Base-by-base conservation (phyloP, 169 alveolate genomes). In the Plasmodium relictum region DNA sequence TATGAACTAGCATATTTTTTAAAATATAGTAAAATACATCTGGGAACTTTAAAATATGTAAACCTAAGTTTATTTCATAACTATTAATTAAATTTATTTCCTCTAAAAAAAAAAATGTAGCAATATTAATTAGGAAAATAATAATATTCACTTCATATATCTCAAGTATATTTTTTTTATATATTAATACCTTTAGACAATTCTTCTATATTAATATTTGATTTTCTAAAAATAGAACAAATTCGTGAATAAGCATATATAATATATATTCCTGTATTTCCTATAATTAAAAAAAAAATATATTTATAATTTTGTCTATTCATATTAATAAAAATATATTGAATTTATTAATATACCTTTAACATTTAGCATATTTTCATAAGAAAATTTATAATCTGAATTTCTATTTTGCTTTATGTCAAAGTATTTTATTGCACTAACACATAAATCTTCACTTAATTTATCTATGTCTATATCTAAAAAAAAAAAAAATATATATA, bases 311-410 rank as follows among this genome's bases (percentile, higher is more conserved):
- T 62, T 31, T 31, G 3, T 24, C 14, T 24, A 12, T 12, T 22
- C 24, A 14, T 12, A 62, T 62, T 7, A 5, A 16, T 52, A 52
- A 8, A 0, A 52, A 52, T 52, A 52, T 52, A 50, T 0, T 1
- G 12, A 0, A 3, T 62, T 66, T 31, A 10, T 31, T 39, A 37
- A 63, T 0, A 3, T 94, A 66, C 99, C 99, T 88, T 97, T 98
- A 54, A 99, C 99, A 88, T 98, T 99, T 69, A 99, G 96, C 99
- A 99, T 98, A 94, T 95, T 95, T 92, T 99, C 99, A 78, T 96
- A 98, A 62, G 98, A 96, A 94, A 98, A 99, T 89, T 93, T 96
- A 88, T 99, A 99, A 76, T 97, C 97, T 63, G 98, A 95, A 42
- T 95, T 92, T 65, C 99, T 94, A 92, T 97, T 97, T 88, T 98